A percentile compares a stretch with the other conserved stretches of the same genome.
These are phyloP conservation scores for Ganoderma sinense DNA, from an alignment of 1,284 basidiomycete genomes.

Conservation along the genomic window DNA sequence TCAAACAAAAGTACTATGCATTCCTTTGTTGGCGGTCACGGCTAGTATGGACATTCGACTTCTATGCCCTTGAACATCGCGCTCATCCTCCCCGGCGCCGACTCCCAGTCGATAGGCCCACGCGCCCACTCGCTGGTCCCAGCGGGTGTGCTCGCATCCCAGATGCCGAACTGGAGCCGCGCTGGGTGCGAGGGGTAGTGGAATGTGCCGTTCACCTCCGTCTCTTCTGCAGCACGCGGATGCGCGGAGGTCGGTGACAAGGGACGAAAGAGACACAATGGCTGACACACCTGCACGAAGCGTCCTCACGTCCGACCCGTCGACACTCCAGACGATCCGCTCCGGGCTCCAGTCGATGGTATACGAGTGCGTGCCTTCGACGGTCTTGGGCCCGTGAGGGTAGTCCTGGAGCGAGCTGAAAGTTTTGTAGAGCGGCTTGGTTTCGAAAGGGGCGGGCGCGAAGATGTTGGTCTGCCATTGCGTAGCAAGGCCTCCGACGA, in stretches of 20 bases:
- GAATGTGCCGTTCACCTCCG: constrained; percentile 43
- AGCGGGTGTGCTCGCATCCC: constrained; percentile 53
- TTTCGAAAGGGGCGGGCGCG: constrained; percentile 43
- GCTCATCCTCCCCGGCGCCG: constrained; percentile 42
- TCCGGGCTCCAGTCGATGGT: constrained; percentile 52
- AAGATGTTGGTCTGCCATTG: constrained; percentile 58
- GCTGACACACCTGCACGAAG: constrained; percentile 43
- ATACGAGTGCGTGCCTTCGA: constrained; percentile 45
- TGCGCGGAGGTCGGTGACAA: neutral
- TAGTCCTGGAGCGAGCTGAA: constrained; percentile 47
- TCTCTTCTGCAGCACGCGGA: constrained; percentile 38
- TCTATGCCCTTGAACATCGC: constrained; percentile 48
- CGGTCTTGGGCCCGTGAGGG: constrained; percentile 29
- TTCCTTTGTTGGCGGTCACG: neutral
- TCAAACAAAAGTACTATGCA: neutral
- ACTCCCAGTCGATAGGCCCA: constrained; percentile 54
- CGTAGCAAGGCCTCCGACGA: constrained; percentile 47
- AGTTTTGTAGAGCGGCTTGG: constrained; percentile 46
- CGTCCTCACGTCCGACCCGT: constrained; percentile 47
- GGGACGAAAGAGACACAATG: neutral
- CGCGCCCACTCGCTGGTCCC: constrained; percentile 56
- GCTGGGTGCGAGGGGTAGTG: constrained; percentile 41
- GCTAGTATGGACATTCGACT: constrained; percentile 48
- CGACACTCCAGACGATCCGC: constrained; percentile 52
- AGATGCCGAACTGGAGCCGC: constrained; percentile 53